Percentiles rank a stretch among this genome's conserved stretches.
phyloP scores from a whole-genome alignment of 306 rosid genomes.

The Cercis canadensis region DNA sequence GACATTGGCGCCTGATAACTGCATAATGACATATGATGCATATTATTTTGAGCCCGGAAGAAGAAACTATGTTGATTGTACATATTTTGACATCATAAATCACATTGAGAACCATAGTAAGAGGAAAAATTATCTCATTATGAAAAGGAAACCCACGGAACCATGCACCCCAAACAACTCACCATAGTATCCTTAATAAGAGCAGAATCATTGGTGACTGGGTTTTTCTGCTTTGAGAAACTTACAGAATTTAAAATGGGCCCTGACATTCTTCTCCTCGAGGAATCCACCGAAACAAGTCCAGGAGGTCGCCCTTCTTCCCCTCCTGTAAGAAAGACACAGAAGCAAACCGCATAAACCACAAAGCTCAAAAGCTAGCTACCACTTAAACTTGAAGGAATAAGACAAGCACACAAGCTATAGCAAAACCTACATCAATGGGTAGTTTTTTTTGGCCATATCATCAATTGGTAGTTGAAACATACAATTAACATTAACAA shows the following conservation, averaged over 20 bases:
- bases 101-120: constrained; percentile 7
- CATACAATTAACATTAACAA: not conserved
- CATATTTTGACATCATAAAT: not conserved
- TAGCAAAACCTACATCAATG: constrained; percentile 25
- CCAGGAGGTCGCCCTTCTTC: constrained; percentile 81
- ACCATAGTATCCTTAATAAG: constrained; percentile 51
- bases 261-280: constrained; percentile 74
- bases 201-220: constrained; percentile 44
- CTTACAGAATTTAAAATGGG: constrained; percentile 65
- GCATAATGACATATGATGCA: constrained; percentile 43
- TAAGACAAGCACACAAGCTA: not conserved
- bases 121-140: not conserved
- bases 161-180: constrained; percentile 35
- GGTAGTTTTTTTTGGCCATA: too few species aligned
- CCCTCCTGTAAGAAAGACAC: constrained; percentile 50
- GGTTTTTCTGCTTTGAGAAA: constrained; percentile 53
- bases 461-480: not conserved
- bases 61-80: constrained; percentile 17
- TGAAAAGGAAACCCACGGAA: constrained; percentile 17
- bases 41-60: constrained; percentile 3
- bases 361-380: constrained; percentile 16
- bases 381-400: constrained; percentile 17
- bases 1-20: constrained; percentile 60
- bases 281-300: constrained; percentile 70
- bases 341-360: constrained; percentile 16